Percentiles rank a stretch among this genome's conserved stretches.
Conservation (phyloP, 139 green algal species). For the Microglena sp. region DNA sequence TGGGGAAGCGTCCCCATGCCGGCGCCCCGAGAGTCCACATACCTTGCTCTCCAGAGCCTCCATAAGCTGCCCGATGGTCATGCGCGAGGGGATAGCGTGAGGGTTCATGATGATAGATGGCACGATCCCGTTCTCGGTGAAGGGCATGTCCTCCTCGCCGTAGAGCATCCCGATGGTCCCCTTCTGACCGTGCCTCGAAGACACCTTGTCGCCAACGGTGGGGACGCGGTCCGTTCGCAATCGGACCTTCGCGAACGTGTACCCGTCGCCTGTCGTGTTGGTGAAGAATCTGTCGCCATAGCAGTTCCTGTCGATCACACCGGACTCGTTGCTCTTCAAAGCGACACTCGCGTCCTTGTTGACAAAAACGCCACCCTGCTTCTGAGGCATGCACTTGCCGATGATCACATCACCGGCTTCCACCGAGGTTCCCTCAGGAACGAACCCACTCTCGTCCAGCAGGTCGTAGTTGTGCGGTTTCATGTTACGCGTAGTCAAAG, state of each 20-base stretch:
- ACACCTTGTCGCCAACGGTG: slow-evolving; percentile 58
- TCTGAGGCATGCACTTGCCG: slow-evolving; percentile 25
- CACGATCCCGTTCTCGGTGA: no score
- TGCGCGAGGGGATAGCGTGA: no score
- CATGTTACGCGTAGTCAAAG: background rate
- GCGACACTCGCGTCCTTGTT: slow-evolving; percentile 7
- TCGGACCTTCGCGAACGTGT: slow-evolving; percentile 42
- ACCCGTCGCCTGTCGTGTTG: slow-evolving; percentile 12
- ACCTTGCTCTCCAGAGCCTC: no score
- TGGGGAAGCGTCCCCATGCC: no score
- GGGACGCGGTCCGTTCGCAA: slow-evolving; percentile 33
- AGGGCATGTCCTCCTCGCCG: no score
- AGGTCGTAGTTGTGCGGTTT: slow-evolving; percentile 45
- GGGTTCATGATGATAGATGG: no score
- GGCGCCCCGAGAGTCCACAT: no score
- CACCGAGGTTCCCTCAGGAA: slow-evolving; percentile 29
- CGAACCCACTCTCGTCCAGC: slow-evolving; percentile 32
- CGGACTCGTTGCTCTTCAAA: slow-evolving; percentile 1
- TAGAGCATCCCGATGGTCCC: no score
- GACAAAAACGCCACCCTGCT: no score
- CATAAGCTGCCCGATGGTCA: no score
- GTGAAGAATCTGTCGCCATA: slow-evolving; percentile 6
- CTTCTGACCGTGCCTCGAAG: no score
- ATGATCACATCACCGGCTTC: slow-evolving; percentile 25
- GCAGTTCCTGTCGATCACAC: slow-evolving; percentile 11